These are phyloP conservation scores for Limnomonas spitsbergensis DNA, from an alignment of 139 green algal species.

Conservation along the genomic window DNA sequence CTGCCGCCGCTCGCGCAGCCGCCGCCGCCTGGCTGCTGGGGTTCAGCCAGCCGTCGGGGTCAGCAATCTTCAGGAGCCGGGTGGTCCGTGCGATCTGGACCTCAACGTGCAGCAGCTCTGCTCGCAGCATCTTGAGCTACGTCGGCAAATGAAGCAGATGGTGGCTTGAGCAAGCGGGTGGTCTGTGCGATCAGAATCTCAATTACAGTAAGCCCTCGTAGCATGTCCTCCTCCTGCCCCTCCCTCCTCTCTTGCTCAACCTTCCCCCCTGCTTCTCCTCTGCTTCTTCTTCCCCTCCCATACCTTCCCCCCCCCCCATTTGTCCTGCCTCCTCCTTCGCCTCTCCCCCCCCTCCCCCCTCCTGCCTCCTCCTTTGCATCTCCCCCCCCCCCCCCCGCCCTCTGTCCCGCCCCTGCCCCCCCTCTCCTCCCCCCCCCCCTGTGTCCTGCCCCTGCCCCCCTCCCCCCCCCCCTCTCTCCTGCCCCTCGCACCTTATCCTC, in stretches of 20 bases:
- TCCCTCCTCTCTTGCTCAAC: too few species aligned
- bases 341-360: too few species aligned
- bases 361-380: too few species aligned
- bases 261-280: too few species aligned
- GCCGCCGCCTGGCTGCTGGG: conserved; percentile 25
- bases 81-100: conserved; percentile 47
- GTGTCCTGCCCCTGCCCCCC: too few species aligned
- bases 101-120: conserved; percentile 52
- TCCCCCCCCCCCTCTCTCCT: background rate
- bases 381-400: too few species aligned
- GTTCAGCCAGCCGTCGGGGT: conserved; percentile 68
- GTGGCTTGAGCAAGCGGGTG: background rate
- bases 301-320: too few species aligned
- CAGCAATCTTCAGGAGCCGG: conserved; percentile 63
- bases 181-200: background rate
- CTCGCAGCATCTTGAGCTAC: conserved; percentile 45
- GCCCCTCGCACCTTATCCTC: conserved; percentile 51
- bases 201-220: background rate
- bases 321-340: too few species aligned
- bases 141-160: background rate
- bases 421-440: too few species aligned
- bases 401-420: too few species aligned
- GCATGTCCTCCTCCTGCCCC: too few species aligned
- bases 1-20: background rate
- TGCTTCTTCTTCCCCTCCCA: too few species aligned